Base-by-base conservation (phyloP, 345 rosid genomes). In the Barbarea vulgaris region DNA sequence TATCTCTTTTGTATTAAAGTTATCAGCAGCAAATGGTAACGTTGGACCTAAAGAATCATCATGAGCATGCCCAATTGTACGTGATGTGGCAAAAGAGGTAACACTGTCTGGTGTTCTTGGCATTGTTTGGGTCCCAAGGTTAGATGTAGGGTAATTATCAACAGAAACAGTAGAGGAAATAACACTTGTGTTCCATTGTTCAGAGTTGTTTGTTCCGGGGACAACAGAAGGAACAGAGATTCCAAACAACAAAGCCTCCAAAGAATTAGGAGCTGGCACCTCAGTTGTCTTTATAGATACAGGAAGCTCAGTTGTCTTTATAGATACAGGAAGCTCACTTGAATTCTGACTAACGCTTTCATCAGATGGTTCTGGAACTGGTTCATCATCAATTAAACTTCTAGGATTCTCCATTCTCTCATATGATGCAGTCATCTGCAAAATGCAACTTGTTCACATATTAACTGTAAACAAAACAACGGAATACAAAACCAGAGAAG, bases 201-300 rank as follows among this genome's bases (percentile, higher is more conserved):
- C 70, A 17, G 62, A 48, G 50, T 28, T 53, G 27, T 54, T 59
- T 55, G 60, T 27, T 18, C 18, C 62, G 9, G 85, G 51, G 61
- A 17, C 75, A 17, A 27, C 61, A 62, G 83, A 24, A 6, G 92
- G 85, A 74, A 25, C 70, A 4, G 89, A 80, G 67, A 83, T 57
- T 54, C 87, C 94, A 37, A 81, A 75, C 44, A 92, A 74, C 72
- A 92, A 82, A 79, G 75, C 82, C 69, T 92, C 91, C 78, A 88
- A 73, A 52, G 87, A 82, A 76, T 77, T 85, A 53, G 80, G 80
- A 44, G 65, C 78, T 77, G 89, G 83, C 4, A 65, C 70, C 5
- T 63, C 72, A 17, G 72, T 60, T 5, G 28, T 50, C 76, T 70
- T 83, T 67, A 78, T 65, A 58, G 84, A 67, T 15, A 59, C 47